Evolutionary conservation across 192 early-diverging fungal species (phyloP).

Genomic region (Ambispora gerdemannii): DNA sequence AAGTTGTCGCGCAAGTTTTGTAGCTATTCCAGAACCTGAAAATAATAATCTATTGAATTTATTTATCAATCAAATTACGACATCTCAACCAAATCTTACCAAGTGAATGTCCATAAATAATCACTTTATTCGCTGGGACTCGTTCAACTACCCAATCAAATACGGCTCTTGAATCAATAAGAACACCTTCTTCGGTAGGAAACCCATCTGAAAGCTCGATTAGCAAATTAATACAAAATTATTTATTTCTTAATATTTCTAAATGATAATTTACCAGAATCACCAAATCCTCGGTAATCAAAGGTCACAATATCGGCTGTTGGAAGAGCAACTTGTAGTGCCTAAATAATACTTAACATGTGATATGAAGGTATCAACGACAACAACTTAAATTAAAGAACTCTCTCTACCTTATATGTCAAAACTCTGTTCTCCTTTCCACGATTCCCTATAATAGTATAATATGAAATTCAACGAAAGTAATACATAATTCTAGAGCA

Average conservation of each 20-base stretch:
- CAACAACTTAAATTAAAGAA: background rate
- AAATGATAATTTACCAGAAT: slow-evolving; percentile 20
- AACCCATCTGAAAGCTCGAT: slow-evolving; percentile 38
- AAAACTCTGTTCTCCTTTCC: slow-evolving; percentile 35
- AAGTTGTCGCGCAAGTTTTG: slow-evolving; percentile 34
- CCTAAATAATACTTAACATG: background rate
- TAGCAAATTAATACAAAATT: too few relatives aligned
- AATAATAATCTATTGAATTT: background rate
- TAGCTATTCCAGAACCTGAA: slow-evolving; percentile 34
- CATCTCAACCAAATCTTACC: background rate
- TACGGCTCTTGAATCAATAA: slow-evolving; percentile 33
- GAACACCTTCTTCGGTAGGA: slow-evolving; percentile 37
- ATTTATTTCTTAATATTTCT: background rate
- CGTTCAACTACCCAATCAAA: slow-evolving; percentile 36
- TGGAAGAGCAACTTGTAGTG: slow-evolving; percentile 33
- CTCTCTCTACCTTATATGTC: slow-evolving; percentile 34
- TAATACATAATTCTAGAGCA: background rate
- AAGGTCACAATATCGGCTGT: slow-evolving; percentile 39
- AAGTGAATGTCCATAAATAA: slow-evolving; percentile 43
- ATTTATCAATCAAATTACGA: background rate
- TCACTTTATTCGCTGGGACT: slow-evolving; percentile 28
- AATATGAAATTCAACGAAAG: background rate
- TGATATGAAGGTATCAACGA: background rate
- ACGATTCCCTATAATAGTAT: slow-evolving; percentile 31
- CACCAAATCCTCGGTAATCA: slow-evolving; percentile 41